phyloP scores from a whole-genome alignment of 768 basidiomycete species.

The Leccinum obscurum region DNA sequence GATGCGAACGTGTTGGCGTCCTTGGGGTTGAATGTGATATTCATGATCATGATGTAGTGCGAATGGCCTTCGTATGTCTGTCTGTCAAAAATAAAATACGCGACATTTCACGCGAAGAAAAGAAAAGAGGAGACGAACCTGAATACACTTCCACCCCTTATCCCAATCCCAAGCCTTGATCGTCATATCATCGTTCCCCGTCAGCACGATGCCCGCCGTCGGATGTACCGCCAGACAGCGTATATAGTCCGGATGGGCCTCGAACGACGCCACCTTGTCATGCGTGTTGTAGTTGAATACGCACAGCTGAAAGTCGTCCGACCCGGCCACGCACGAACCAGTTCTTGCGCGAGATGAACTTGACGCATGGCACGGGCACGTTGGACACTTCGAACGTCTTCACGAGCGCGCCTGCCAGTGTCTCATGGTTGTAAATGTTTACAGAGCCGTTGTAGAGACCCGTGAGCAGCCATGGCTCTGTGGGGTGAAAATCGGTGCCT shows the following conservation, averaged over 20 bases:
- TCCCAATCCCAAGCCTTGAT: constrained; percentile 99
- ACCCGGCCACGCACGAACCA: constrained; percentile 85
- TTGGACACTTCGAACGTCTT: constrained; percentile 98
- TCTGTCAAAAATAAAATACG: constrained; percentile 40
- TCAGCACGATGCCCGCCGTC: constrained; percentile 85
- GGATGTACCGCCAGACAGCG: constrained; percentile 96
- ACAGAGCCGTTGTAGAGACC: constrained; percentile 98
- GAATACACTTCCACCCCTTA: constrained; percentile 95
- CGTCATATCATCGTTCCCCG: constrained; percentile 98
- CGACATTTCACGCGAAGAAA: not conserved
- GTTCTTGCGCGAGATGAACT: constrained; percentile 95
- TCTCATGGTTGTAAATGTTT: constrained; percentile 96
- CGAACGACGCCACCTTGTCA: constrained; percentile 92
- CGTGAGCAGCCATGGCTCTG: constrained; percentile 90
- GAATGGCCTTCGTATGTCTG: constrained; percentile 89
- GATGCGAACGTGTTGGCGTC: constrained; percentile 97
- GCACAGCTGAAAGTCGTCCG: constrained; percentile 88
- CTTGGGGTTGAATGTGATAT: constrained; percentile 95
- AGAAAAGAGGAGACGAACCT: constrained; percentile 51
- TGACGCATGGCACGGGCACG: constrained; percentile 95
- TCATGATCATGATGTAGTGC: constrained; percentile 89
- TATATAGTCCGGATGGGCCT: constrained; percentile 99
- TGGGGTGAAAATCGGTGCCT: constrained; percentile 94
- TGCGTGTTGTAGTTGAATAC: constrained; percentile 99
- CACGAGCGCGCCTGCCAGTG: constrained; percentile 68